Conservation (phyloP, 768 basidiomycete species). For the Kwoniella bestiolae region DNA sequence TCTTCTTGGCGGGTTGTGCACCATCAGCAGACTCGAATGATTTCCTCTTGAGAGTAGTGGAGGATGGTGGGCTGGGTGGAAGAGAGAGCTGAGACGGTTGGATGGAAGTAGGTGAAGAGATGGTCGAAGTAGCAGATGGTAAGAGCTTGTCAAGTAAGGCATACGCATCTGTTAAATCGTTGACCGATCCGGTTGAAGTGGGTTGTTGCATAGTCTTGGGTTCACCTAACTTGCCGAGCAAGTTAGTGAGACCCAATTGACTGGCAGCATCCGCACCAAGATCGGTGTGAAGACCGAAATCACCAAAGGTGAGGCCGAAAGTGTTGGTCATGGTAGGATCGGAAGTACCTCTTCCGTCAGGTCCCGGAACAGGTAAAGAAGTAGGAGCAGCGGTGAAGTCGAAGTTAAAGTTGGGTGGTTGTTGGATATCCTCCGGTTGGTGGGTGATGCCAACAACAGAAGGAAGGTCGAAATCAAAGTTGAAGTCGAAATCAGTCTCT, state of each 20-base stretch:
- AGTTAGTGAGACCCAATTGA: conserved; percentile 32
- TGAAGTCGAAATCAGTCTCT: conserved; percentile 34
- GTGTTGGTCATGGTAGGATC: conserved; percentile 44
- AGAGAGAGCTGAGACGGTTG: conserved; percentile 19
- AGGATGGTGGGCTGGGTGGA: conserved; percentile 13
- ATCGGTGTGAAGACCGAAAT: conserved; percentile 34
- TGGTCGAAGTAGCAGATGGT: conserved; percentile 5
- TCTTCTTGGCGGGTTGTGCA: conserved; percentile 22
- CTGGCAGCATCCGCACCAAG: conserved; percentile 35
- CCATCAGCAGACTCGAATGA: conserved; percentile 23
- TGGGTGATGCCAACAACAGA: conserved; percentile 30
- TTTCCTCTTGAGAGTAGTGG: conserved; percentile 38
- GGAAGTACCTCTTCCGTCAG: conserved; percentile 20
- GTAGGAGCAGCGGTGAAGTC: conserved; percentile 6
- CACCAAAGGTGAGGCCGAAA: conserved; percentile 36
- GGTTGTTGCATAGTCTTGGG: background rate
- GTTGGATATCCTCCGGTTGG: conserved; percentile 18
- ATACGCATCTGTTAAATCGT: conserved; percentile 21
- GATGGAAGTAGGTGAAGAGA: conserved; percentile 17
- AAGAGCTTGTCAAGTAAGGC: conserved; percentile 24
- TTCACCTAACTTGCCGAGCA: conserved; percentile 21
- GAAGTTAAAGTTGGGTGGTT: background rate
- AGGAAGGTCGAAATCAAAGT: conserved; percentile 27
- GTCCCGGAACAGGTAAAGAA: background rate
- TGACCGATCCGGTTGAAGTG: background rate